phyloP scores from a whole-genome alignment of 345 rosid species.

The Arabis hirsuta region DNA sequence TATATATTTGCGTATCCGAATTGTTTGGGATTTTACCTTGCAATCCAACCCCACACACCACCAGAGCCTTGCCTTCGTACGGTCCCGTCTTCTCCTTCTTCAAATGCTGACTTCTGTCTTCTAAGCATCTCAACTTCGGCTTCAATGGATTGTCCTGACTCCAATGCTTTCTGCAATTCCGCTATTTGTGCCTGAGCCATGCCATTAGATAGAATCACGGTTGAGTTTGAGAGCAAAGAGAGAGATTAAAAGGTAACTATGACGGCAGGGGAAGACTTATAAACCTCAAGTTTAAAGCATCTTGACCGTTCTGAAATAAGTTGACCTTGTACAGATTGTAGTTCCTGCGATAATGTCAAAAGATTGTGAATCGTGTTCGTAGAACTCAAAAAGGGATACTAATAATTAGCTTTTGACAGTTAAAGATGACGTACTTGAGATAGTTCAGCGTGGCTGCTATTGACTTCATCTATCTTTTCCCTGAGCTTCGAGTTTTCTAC shows the following conservation, averaged over 20 bases:
- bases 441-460: slow-evolving; percentile 67
- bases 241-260: slow-evolving; percentile 4
- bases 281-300: slow-evolving; percentile 97
- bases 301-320: slow-evolving; percentile 90
- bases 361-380: slow-evolving; percentile 1
- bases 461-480: slow-evolving; percentile 80
- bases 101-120: slow-evolving; percentile 72
- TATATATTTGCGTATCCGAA: slow-evolving; percentile 13
- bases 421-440: slow-evolving; percentile 61
- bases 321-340: slow-evolving; percentile 90
- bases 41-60: slow-evolving; percentile 80
- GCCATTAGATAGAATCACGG: slow-evolving; percentile 5
- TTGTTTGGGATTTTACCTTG: slow-evolving; percentile 44
- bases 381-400: not conserved
- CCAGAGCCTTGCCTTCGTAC: slow-evolving; percentile 77
- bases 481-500: slow-evolving; percentile 64
- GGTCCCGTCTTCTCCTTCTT: slow-evolving; percentile 61
- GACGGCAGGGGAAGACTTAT: slow-evolving; percentile 12
- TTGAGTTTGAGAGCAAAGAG: slow-evolving; percentile 7
- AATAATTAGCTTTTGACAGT: slow-evolving; percentile 1
- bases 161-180: slow-evolving; percentile 80
- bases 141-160: slow-evolving; percentile 71
- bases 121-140: slow-evolving; percentile 83
- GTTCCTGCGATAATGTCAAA: slow-evolving; percentile 62
- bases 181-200: slow-evolving; percentile 82